phyloP scores from a whole-genome alignment of 768 basidiomycete species.

The Naganishia antarctica region DNA sequence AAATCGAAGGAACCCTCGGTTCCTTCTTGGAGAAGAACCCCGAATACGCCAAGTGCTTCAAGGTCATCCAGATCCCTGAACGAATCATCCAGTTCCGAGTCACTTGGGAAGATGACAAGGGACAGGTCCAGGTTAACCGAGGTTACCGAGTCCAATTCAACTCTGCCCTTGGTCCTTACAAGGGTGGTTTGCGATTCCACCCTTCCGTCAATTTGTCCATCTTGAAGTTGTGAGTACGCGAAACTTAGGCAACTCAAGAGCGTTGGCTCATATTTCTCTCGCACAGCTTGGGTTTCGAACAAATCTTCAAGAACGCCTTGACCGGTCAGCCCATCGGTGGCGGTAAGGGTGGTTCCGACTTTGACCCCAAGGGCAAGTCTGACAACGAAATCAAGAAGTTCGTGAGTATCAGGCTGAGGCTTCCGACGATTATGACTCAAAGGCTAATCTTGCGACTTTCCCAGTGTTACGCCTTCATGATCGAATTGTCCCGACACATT shows the following conservation, averaged over 20 bases:
- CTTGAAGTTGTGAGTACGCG: slow-evolving; percentile 60
- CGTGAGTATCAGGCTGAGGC: slow-evolving; percentile 42
- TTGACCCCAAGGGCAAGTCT: slow-evolving; percentile 75
- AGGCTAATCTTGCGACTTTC: not conserved
- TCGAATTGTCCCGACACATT: slow-evolving; percentile 67
- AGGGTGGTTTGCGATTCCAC: slow-evolving; percentile 72
- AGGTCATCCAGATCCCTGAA: slow-evolving; percentile 56
- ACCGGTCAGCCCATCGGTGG: slow-evolving; percentile 73
- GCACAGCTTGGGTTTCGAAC: slow-evolving; percentile 67
- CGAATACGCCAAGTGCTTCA: slow-evolving; percentile 63
- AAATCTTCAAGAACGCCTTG: slow-evolving; percentile 74
- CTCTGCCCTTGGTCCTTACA: slow-evolving; percentile 72
- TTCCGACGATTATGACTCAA: no score
- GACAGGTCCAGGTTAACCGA: slow-evolving; percentile 62
- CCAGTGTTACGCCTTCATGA: slow-evolving; percentile 60
- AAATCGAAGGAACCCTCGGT: slow-evolving; percentile 57
- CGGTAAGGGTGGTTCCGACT: slow-evolving; percentile 73
- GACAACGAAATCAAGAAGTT: slow-evolving; percentile 69
- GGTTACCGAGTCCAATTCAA: slow-evolving; percentile 73
- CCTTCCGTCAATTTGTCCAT: slow-evolving; percentile 74
- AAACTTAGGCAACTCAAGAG: not conserved
- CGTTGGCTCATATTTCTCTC: not conserved
- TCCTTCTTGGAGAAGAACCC: slow-evolving; percentile 63
- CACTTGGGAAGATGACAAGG: slow-evolving; percentile 70
- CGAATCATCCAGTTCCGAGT: slow-evolving; percentile 63